Evolutionary conservation across 106 monocot species (phyloP), one percentile per base, ranked within the genome.

Genomic region (Chionographis japonica): DNA sequence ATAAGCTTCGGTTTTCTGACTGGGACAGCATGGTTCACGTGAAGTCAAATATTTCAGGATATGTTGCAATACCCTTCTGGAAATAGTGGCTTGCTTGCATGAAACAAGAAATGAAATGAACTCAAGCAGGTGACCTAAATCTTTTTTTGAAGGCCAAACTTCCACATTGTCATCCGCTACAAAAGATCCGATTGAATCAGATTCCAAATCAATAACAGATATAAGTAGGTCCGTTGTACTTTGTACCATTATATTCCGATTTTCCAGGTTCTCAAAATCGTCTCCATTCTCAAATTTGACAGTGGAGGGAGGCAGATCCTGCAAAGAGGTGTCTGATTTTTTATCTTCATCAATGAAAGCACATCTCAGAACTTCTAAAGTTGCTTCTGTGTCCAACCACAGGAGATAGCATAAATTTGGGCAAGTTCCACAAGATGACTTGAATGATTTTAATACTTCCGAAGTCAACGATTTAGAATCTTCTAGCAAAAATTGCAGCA

Each of bases 401-500:
- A 98, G 71, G 9, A 98, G 79, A 79, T 85, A 75, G 40, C 82
- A 93, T 41, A 98, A 69, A 41, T 98, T 93, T 68, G 89, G 85
- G 69, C 82, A 90, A 65, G 57, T 68, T 56, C 70, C 83, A 77
- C 75, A 74, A 20, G 72, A 85, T 20, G 87, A 76, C 58, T 74
- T 86, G 56, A 93, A 78, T 54, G 49, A 80, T 76, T 75, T 76
- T 37, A 71, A 60, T 10, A 83, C 72, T 80, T 68, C 55, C 72
- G 87, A 83, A 59, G 68, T 50, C 10, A 69, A 75, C 50, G 71
- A 41, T 52, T 75, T 80, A 51, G 97, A 92, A 67, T 97, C 85
- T 66, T 97, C 85, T 5, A 92, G 79, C 69, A 97, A 82, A 77
- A 89, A 97, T 54, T 87, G 77, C 68, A 97, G 38, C 55, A 97